These are phyloP conservation scores for Prunus fruticosa DNA, from an alignment of 306 rosid genomes.

Conservation along the genomic window DNA sequence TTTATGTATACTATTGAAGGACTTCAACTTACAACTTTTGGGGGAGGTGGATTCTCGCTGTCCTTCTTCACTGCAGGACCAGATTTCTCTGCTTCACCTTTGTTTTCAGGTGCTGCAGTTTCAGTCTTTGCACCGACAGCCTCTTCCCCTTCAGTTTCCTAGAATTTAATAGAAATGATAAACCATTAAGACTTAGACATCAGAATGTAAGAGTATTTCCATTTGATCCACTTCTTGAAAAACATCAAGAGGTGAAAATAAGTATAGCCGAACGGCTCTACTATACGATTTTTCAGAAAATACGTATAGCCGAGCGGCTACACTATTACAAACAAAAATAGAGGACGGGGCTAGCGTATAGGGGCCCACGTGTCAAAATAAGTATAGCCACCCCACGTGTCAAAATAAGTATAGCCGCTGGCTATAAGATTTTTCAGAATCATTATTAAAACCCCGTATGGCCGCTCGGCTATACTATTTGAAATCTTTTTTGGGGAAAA, in stretches of 20 bases:
- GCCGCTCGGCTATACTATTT: no score
- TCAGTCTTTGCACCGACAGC: conserved; percentile 48
- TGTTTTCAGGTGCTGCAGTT: conserved; percentile 52
- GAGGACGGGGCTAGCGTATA: no score
- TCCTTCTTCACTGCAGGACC: conserved; percentile 48
- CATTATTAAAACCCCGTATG: no score
- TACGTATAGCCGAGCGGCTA: no score
- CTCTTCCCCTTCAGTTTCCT: conserved; percentile 60
- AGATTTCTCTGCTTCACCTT: conserved; percentile 60
- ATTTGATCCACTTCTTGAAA: not conserved
- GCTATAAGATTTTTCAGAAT: no score
- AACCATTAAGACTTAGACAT: conserved; percentile 10
- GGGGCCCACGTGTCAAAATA: no score
- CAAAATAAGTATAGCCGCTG: no score
- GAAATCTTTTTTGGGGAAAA: no score
- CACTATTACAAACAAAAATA: no score
- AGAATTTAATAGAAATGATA: conserved; percentile 15
- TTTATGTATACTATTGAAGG: conserved; percentile 5
- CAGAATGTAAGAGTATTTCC: not conserved
- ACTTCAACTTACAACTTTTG: conserved; percentile 53
- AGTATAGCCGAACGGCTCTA: not conserved
- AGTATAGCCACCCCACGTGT: no score
- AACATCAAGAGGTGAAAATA: not conserved
- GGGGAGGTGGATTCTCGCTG: conserved; percentile 53
- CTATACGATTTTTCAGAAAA: no score